Evolutionary conservation across 352 stramenopile species (phyloP).

Genomic region (Globisporangium echinulatum): DNA sequence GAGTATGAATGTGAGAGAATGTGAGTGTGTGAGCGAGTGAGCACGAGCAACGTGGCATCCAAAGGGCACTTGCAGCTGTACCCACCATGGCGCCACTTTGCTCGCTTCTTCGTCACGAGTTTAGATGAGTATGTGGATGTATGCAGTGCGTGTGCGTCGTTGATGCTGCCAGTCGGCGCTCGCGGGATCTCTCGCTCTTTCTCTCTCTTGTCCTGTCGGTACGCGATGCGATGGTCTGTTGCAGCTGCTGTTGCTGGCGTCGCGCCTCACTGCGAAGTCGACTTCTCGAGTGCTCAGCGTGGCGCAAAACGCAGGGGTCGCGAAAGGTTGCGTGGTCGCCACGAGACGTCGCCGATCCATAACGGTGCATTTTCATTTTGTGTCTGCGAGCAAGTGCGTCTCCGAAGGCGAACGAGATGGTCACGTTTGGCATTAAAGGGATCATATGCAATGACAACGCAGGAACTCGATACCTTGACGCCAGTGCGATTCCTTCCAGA

Average conservation of each 20-base stretch:
- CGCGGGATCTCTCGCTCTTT: too few species aligned
- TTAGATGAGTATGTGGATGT: too few species aligned
- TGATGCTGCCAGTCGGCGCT: too few species aligned
- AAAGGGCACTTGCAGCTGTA: background rate
- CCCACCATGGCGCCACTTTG: background rate
- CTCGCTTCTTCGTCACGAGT: background rate
- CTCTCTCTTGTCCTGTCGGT: too few species aligned
- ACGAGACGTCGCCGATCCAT: background rate
- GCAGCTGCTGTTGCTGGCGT: too few species aligned
- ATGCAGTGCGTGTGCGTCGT: too few species aligned
- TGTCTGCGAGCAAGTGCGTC: background rate
- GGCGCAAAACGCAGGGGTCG: background rate
- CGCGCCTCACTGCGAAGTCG: too few species aligned
- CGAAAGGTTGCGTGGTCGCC: background rate
- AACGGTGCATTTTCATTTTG: background rate
- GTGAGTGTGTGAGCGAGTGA: background rate
- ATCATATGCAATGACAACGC: too few species aligned
- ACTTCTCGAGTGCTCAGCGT: background rate
- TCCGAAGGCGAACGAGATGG: background rate
- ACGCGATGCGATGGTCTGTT: too few species aligned
- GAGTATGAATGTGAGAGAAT: background rate
- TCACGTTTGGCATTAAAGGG: background rate
- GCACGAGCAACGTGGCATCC: background rate
- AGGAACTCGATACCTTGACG: too few species aligned
- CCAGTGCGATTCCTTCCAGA: too few species aligned